These are phyloP conservation scores for Macadamia integrifolia DNA, from an alignment of 164 flowering plant species.

Conservation along the genomic window DNA sequence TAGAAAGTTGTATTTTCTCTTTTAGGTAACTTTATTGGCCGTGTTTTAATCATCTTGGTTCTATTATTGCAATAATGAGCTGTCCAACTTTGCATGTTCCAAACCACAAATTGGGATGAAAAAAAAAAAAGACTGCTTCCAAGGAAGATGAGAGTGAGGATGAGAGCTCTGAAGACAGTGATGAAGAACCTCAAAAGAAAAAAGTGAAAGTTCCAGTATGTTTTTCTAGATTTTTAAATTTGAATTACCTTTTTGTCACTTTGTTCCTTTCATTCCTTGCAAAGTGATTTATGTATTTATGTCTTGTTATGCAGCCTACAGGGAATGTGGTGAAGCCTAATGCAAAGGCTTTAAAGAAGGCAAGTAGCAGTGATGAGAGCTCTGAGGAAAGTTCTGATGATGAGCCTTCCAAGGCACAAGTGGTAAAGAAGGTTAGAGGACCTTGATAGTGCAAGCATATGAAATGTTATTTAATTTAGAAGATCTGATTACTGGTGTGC, in stretches of 20 bases:
- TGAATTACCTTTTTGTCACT: neutral
- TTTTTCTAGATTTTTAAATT: neutral
- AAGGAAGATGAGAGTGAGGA: slow-evolving; percentile 18
- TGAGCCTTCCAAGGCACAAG: too few relatives aligned
- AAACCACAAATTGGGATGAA: neutral
- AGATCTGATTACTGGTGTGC: neutral
- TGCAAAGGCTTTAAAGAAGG: slow-evolving; percentile 11
- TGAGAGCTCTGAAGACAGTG: slow-evolving; percentile 40
- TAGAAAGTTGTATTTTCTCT: neutral
- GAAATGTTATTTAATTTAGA: too few relatives aligned
- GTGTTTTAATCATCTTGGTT: too few relatives aligned
- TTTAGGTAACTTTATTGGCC: neutral
- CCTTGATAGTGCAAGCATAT: too few relatives aligned
- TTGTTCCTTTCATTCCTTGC: neutral
- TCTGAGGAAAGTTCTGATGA: too few relatives aligned
- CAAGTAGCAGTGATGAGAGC: too few relatives aligned
- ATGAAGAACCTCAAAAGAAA: slow-evolving; percentile 35
- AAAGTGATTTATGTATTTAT: neutral
- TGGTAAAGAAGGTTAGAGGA: neutral
- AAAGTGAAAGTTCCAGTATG: slow-evolving; percentile 18
- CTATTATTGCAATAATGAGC: too few relatives aligned
- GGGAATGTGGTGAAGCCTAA: slow-evolving; percentile 10
- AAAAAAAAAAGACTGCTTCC: neutral
- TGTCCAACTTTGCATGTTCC: too few relatives aligned
- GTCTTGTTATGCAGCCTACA: slow-evolving; percentile 5